Percentiles rank a stretch among this genome's conserved stretches.
phyloP scores from a whole-genome alignment of 805 yeast species.

The Vanderwaltozyma tropicalis region DNA sequence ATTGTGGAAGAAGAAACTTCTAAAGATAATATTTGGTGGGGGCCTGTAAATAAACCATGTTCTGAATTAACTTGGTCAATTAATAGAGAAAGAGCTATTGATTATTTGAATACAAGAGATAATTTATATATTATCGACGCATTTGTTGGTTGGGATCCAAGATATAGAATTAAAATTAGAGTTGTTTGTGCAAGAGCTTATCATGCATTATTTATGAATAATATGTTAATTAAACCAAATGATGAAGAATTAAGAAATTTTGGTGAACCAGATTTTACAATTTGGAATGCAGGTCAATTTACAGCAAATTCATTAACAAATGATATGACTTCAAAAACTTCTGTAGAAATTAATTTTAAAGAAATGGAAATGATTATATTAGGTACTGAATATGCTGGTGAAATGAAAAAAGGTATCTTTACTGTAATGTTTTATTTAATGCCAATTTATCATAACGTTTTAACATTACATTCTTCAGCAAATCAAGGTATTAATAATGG shows the following conservation, averaged over 20 bases:
- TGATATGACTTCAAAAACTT: constrained; percentile 94
- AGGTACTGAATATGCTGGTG: constrained; percentile 99
- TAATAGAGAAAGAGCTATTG: constrained; percentile 92
- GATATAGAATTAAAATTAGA: constrained; percentile 90
- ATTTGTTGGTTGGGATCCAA: constrained; percentile 98
- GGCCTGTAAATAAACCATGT: constrained; percentile 94
- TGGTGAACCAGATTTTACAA: constrained; percentile 96
- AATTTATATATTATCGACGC: constrained; percentile 93
- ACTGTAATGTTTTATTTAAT: constrained; percentile 97
- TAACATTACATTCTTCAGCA: constrained; percentile 90
- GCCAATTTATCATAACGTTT: constrained; percentile 87
- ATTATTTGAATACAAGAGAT: constrained; percentile 90
- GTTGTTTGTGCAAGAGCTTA: constrained; percentile 96
- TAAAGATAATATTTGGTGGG: constrained; percentile 91
- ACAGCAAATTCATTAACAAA: constrained; percentile 94
- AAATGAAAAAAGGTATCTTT: constrained; percentile 98
- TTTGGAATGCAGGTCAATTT: constrained; percentile 98
- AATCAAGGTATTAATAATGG: constrained; percentile 75
- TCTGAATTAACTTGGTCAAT: constrained; percentile 91
- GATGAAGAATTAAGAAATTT: constrained; percentile 77
- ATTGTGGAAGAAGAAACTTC: constrained; percentile 91
- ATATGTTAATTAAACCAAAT: constrained; percentile 94
- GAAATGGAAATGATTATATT: constrained; percentile 97
- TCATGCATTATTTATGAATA: constrained; percentile 96
- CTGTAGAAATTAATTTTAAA: constrained; percentile 93